A percentile compares a stretch with the other conserved stretches of the same genome.
Evolutionary conservation across 169 alveolate genomes (phyloP).

Genomic region (Plasmodium coatneyi): DNA sequence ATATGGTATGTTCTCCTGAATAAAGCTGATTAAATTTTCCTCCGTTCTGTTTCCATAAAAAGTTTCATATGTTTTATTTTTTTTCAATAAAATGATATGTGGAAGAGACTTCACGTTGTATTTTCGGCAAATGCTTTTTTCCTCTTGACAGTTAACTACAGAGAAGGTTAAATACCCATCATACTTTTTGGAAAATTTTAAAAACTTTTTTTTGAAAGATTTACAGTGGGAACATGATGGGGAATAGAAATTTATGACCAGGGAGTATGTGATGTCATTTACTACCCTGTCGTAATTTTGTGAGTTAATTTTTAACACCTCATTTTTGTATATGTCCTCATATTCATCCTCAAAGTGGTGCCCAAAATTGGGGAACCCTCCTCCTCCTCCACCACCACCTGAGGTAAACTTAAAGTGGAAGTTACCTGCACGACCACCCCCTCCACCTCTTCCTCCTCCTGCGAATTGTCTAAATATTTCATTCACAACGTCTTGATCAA

Average conservation of each 20-base stretch:
- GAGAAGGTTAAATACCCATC: slow-evolving; percentile 80
- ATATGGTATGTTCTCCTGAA: slow-evolving; percentile 66
- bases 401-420: slow-evolving; percentile 74
- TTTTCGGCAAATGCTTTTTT: slow-evolving; percentile 72
- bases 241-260: slow-evolving; percentile 83
- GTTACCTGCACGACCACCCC: slow-evolving; percentile 68
- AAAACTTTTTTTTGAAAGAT: slow-evolving; percentile 69
- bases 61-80: slow-evolving; percentile 55
- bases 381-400: slow-evolving; percentile 75
- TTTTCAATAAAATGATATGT: slow-evolving; percentile 75
- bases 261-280: slow-evolving; percentile 68
- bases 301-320: slow-evolving; percentile 77
- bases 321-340: slow-evolving; percentile 76
- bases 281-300: slow-evolving; percentile 40
- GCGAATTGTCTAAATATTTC: slow-evolving; percentile 87
- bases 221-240: slow-evolving; percentile 85
- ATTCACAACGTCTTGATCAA: slow-evolving; percentile 86
- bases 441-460: slow-evolving; percentile 55
- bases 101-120: slow-evolving; percentile 78
- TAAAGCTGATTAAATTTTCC: slow-evolving; percentile 62
- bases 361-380: slow-evolving; percentile 27
- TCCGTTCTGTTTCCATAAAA: slow-evolving; percentile 70
- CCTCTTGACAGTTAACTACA: slow-evolving; percentile 80
- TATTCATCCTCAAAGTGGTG: slow-evolving; percentile 44
- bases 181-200: slow-evolving; percentile 79